Percentiles rank a stretch among this genome's conserved stretches.
phyloP scores from a whole-genome alignment of 2,329 filamentous ascomycete genomes.

The Raffaelea deltoideospora region DNA sequence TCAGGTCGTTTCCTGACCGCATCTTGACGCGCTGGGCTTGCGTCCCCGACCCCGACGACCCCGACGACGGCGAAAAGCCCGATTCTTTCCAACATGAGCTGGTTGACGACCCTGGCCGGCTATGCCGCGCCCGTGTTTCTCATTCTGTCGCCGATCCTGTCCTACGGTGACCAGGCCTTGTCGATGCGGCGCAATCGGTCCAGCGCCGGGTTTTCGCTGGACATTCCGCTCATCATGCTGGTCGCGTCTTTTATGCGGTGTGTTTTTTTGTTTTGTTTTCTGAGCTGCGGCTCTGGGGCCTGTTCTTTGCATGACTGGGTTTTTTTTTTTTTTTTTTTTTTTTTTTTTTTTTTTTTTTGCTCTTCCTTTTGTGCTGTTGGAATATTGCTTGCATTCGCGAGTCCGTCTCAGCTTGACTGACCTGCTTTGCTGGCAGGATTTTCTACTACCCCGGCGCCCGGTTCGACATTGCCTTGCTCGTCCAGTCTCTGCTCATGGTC shows the following conservation, averaged over 20 bases:
- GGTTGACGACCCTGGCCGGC: conserved; percentile 34
- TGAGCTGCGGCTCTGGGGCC: no score
- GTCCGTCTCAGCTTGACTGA: no score
- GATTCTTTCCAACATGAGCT: conserved; percentile 18
- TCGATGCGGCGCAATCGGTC: conserved; percentile 50
- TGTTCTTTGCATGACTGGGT: no score
- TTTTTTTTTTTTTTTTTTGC: neutral
- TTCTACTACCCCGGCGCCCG: conserved; percentile 55
- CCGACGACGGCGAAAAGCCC: no score
- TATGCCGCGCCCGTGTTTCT: conserved; percentile 48
- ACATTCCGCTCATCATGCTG: conserved; percentile 60
- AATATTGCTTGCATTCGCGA: neutral
- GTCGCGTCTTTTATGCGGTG: conserved; percentile 52
- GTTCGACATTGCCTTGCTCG: conserved; percentile 47
- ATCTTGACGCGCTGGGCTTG: no score
- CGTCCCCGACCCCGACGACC: no score
- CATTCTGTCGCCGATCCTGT: conserved; percentile 46
- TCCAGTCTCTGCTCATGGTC: conserved; percentile 53
- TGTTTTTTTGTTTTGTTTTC: conserved; percentile 7
- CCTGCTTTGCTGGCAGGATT: conserved; percentile 27
- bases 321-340: neutral
- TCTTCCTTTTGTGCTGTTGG: neutral
- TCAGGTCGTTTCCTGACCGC: no score
- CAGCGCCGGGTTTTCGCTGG: conserved; percentile 39
- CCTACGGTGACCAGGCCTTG: conserved; percentile 50